Evolutionary conservation across 2,329 filamentous ascomycete species (phyloP), one percentile per base, ranked within the genome.

Genomic region (Epichloe gansuensis): DNA sequence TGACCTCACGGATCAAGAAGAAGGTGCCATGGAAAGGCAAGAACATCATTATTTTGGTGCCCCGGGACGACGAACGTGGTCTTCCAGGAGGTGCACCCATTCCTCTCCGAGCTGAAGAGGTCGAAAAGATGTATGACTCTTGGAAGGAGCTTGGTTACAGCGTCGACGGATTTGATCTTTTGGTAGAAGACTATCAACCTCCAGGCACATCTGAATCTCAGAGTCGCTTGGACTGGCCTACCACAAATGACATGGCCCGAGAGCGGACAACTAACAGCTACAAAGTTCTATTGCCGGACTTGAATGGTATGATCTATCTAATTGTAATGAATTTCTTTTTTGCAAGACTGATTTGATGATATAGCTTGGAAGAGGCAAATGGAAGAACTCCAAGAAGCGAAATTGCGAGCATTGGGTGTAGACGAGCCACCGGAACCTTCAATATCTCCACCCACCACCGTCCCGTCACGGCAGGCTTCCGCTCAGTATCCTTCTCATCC

Each of bases 351-450:
- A 60, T 31, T 27, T 47, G 2, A 41, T 27, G 48, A 4, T 51
- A n/a, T 52, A 75, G 75, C 77, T 1, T 82, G 78, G 78, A 85
- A 88, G 61, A 74, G 81, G 27, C 95, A 97, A 66, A 85, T 90
- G 53, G 79, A 85, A 51, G 84, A 85, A 58, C 73, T 97, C 38
- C 82, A 87, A 59, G 93, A 98, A 70, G 89, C 91, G 55, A 98
- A 96, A 70, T 75, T 98, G 50, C 83, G 89, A 55, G 90, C 91
- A 49, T 76, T 98, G 51, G 93, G 93, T 57, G 93, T 82, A 38
- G 82, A 85, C 5, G 87, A 93, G 49, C 80, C 82, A 11, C 70
- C 78, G 54, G 71, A 77, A 4, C 70, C 75, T 42, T 80, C 81
- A 3, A 75, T 84, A 57, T 91, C 89, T 13, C 83, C 84, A 9